These are phyloP conservation scores for Neurospora sp. DNA, from an alignment of 495 filamentous ascomycete species.

Conservation along the genomic window DNA sequence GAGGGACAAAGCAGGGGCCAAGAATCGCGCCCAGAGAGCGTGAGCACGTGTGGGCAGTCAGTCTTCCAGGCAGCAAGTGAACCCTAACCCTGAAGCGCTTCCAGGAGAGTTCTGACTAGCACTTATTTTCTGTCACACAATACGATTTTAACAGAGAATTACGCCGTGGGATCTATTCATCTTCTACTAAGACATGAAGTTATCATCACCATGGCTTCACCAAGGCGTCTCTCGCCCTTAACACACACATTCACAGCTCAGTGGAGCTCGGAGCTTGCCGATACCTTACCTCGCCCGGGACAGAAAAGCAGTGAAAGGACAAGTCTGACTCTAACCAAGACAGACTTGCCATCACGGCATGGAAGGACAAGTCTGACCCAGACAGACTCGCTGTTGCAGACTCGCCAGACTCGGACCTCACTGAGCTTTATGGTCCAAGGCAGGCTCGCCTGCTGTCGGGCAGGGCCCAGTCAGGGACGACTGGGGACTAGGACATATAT, in stretches of 20 bases:
- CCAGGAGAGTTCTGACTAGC: neutral
- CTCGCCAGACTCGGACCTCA: too few relatives aligned
- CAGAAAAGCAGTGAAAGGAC: too few relatives aligned
- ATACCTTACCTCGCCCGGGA: too few relatives aligned
- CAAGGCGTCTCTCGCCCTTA: neutral
- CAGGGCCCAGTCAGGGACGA: too few relatives aligned
- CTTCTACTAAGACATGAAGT: neutral
- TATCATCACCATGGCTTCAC: neutral
- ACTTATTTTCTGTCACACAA: neutral
- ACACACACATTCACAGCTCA: neutral
- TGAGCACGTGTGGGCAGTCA: conserved; percentile 2
- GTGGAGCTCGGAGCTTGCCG: neutral
- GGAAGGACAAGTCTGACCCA: too few relatives aligned
- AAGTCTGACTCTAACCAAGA: too few relatives aligned
- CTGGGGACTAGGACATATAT: too few relatives aligned
- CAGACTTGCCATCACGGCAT: too few relatives aligned
- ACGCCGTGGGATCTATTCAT: neutral
- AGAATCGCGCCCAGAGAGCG: conserved; percentile 1
- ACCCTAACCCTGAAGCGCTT: neutral
- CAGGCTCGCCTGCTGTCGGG: too few relatives aligned
- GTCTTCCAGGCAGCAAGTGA: neutral
- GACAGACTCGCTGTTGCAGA: too few relatives aligned
- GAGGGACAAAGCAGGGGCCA: neutral
- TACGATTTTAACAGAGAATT: neutral
- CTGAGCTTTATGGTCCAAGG: too few relatives aligned